phyloP scores from a whole-genome alignment of 345 rosid genomes.

The Murraya paniculata region DNA sequence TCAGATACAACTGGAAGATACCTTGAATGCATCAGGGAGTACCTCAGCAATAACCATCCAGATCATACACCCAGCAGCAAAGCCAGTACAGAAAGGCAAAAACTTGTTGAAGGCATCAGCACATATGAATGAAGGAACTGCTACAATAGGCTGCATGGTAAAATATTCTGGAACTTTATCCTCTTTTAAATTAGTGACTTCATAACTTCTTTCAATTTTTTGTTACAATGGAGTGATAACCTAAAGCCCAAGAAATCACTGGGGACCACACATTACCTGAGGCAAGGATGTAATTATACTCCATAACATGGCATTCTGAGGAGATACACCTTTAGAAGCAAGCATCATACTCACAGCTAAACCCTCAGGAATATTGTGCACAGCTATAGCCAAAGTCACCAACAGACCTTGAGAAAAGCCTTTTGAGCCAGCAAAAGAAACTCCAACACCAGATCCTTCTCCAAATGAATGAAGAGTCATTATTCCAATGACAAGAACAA shows the following conservation, averaged over 20 bases:
- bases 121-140: slow-evolving; percentile 96
- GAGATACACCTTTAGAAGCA: slow-evolving; percentile 97
- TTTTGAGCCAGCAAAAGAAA: slow-evolving; percentile 98
- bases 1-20: slow-evolving; percentile 17
- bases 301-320: slow-evolving; percentile 99
- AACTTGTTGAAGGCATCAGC: slow-evolving; percentile 95
- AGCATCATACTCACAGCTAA: slow-evolving; percentile 99
- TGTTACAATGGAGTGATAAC: not conserved
- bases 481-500: slow-evolving; percentile 92
- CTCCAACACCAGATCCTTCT: slow-evolving; percentile 99
- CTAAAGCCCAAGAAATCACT: slow-evolving; percentile 9
- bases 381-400: slow-evolving; percentile 97
- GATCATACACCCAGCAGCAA: slow-evolving; percentile 99
- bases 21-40: slow-evolving; percentile 99
- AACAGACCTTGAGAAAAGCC: slow-evolving; percentile 96
- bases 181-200: not conserved
- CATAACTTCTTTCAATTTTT: not conserved
- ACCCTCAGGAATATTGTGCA: slow-evolving; percentile 98
- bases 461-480: slow-evolving; percentile 99
- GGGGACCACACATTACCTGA: slow-evolving; percentile 51
- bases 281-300: slow-evolving; percentile 97
- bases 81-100: slow-evolving; percentile 97
- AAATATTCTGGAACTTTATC: slow-evolving; percentile 1
- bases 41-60: slow-evolving; percentile 99
- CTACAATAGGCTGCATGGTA: slow-evolving; percentile 75